phyloP scores from a whole-genome alignment of 148 eudicot genomes.

The Diospyros lotus region DNA sequence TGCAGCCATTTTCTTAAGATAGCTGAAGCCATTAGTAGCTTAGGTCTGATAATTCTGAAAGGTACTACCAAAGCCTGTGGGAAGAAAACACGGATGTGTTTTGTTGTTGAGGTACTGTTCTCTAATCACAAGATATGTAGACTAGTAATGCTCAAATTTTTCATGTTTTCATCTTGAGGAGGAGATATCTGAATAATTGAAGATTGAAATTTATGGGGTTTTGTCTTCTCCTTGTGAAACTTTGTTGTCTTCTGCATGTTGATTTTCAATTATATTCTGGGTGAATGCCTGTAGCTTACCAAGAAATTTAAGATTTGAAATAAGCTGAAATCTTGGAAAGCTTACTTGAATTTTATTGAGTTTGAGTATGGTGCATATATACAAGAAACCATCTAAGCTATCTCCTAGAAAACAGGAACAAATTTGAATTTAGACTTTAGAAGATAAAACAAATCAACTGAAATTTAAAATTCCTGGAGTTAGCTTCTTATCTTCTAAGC shows the following conservation, averaged over 20 bases:
- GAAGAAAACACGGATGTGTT: slow-evolving; percentile 72
- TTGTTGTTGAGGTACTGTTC: slow-evolving; percentile 73
- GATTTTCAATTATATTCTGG: background rate
- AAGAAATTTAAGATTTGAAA: too few species aligned
- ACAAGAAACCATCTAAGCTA: too few species aligned
- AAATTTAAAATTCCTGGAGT: too few species aligned
- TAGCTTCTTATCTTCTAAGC: too few species aligned
- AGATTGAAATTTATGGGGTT: background rate
- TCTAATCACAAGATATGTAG: background rate
- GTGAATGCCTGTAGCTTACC: background rate
- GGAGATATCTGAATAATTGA: background rate
- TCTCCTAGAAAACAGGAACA: too few species aligned
- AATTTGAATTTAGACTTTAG: too few species aligned
- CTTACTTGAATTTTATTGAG: too few species aligned
- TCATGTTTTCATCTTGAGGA: background rate
- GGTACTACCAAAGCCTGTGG: slow-evolving; percentile 62
- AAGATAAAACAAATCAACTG: too few species aligned
- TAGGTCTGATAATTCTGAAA: slow-evolving; percentile 80
- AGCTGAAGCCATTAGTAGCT: slow-evolving; percentile 61
- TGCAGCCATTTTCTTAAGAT: slow-evolving; percentile 67
- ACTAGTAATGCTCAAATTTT: background rate
- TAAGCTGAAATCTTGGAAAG: too few species aligned
- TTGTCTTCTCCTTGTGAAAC: background rate
- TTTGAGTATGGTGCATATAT: too few species aligned
- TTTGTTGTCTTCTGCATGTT: background rate